These are phyloP conservation scores for Scytalidium sp. DNA, from an alignment of 2,329 filamentous ascomycete genomes.

Conservation along the genomic window DNA sequence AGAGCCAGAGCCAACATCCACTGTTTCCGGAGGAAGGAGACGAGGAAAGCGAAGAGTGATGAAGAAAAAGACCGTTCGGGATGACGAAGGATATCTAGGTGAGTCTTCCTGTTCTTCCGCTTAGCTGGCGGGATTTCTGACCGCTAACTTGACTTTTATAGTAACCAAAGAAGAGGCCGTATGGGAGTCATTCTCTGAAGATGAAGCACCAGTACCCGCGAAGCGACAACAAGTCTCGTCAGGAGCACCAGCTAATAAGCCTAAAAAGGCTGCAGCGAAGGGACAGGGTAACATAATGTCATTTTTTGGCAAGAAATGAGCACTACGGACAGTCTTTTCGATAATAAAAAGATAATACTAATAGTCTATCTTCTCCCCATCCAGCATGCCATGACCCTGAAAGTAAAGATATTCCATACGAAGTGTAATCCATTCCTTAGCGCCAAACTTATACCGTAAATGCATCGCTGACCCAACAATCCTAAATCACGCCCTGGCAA, in stretches of 20 bases:
- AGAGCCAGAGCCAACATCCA: conserved; percentile 47
- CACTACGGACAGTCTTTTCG: background rate
- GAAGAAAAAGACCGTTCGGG: conserved; percentile 83
- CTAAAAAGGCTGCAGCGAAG: conserved; percentile 57
- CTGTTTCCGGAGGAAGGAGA: conserved; percentile 60
- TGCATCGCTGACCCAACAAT: no score
- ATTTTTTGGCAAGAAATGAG: conserved; percentile 77
- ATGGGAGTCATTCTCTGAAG: conserved; percentile 94
- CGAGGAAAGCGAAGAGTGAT: conserved; percentile 77
- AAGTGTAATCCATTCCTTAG: background rate
- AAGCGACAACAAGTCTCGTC: conserved; percentile 37
- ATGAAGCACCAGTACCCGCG: conserved; percentile 61
- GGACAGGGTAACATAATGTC: conserved; percentile 84
- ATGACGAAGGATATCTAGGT: conserved; percentile 89
- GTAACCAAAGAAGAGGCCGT: conserved; percentile 81
- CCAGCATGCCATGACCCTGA: background rate
- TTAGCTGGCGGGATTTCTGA: background rate
- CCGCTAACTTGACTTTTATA: conserved; percentile 32
- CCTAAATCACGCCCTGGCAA: background rate
- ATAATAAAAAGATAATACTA: background rate
- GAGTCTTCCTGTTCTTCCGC: conserved; percentile 31
- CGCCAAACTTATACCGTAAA: no score
- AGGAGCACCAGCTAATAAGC: conserved; percentile 43
- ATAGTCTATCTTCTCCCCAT: background rate
- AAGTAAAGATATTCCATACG: background rate